Evolutionary conservation across 2,329 filamentous ascomycete genomes (phyloP).

Genomic region (Cladosporium sp.): DNA sequence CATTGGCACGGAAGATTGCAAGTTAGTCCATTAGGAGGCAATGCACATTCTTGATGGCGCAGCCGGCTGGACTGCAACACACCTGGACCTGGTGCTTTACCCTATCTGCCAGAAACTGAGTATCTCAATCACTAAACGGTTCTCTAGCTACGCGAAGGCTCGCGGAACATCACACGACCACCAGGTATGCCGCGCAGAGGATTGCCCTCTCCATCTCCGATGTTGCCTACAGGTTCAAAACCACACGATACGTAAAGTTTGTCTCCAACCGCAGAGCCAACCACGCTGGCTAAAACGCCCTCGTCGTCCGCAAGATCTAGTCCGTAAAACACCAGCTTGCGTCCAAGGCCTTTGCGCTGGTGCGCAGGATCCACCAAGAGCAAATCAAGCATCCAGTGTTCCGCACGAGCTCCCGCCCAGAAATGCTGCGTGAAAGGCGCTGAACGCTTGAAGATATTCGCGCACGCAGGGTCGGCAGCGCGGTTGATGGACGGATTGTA

Average conservation of each 20-base stretch:
- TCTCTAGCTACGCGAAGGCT: not conserved
- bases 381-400: conserved; percentile 32
- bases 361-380: conserved; percentile 30
- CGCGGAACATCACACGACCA: conserved; percentile 17
- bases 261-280: conserved; percentile 24
- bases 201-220: conserved; percentile 16
- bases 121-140: not conserved
- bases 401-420: conserved; percentile 30
- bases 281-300: conserved; percentile 53
- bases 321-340: conserved; percentile 33
- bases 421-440: conserved; percentile 28
- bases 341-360: conserved; percentile 31
- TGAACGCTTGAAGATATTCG: conserved; percentile 24
- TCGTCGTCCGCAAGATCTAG: conserved; percentile 40
- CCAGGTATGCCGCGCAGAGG: conserved; percentile 14
- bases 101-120: too few relatives aligned
- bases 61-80: not conserved
- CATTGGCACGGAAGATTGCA: not conserved
- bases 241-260: conserved; percentile 25
- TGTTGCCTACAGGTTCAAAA: conserved; percentile 9
- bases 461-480: conserved; percentile 27
- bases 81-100: not conserved
- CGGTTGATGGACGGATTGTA: conserved; percentile 24
- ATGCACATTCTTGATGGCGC: not conserved
- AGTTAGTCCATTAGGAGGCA: not conserved